Conservation (phyloP, 352 stramenopile species). For the Pythium sp. region DNA sequence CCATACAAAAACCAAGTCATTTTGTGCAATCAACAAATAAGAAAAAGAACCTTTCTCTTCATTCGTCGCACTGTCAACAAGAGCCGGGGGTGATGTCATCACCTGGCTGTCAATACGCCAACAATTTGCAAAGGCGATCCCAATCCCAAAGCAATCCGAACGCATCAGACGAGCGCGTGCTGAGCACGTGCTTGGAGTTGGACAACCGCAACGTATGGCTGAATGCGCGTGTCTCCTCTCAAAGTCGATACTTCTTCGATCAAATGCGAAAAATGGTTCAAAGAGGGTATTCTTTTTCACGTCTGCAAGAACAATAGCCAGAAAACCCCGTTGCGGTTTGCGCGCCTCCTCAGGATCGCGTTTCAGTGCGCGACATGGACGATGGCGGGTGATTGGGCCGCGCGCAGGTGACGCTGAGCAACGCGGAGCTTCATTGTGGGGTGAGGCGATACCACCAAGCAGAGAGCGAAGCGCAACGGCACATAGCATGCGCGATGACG, state of each 20-base stretch:
- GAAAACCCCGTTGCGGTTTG: neutral
- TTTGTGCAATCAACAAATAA: neutral
- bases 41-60: neutral
- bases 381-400: constrained; percentile 4
- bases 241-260: neutral
- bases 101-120: neutral
- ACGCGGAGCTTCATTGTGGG: neutral
- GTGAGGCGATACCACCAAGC: neutral
- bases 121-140: too few relatives aligned
- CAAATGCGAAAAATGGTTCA: neutral
- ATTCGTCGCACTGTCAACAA: neutral
- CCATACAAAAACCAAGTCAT: constrained; percentile 3
- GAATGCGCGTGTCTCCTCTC: constrained; percentile 2
- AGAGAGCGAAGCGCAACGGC: neutral
- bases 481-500: constrained; percentile 9
- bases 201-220: constrained; percentile 3
- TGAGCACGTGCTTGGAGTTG: constrained; percentile 1
- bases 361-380: neutral
- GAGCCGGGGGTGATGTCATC: constrained; percentile 1
- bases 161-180: constrained; percentile 3
- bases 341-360: neutral
- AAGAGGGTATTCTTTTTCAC: neutral
- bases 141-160: neutral
- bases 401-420: constrained; percentile 5
- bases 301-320: neutral